Evolutionary conservation across 108 stramenopile species (phyloP).

Genomic region (Discostella pseudostelligera): DNA sequence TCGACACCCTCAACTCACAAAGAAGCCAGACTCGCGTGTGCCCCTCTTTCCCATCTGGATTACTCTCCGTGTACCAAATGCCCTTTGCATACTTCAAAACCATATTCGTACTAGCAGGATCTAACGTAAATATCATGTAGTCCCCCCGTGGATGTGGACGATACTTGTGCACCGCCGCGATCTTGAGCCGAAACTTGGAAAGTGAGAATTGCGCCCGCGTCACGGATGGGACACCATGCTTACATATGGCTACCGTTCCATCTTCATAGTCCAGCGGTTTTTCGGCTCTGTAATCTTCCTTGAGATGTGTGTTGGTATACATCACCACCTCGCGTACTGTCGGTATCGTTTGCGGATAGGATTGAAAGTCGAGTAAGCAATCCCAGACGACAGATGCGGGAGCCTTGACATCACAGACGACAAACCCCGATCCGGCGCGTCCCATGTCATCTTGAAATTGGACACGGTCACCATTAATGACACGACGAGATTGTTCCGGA

Average conservation of each 20-base stretch:
- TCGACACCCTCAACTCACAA: constrained; percentile 75
- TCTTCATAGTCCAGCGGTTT: constrained; percentile 61
- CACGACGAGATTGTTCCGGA: constrained; percentile 45
- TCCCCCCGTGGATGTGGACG: constrained; percentile 78
- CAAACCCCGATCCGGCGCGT: constrained; percentile 82
- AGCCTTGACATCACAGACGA: constrained; percentile 80
- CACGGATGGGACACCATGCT: constrained; percentile 76
- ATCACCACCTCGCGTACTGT: constrained; percentile 80
- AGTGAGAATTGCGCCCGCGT: constrained; percentile 77
- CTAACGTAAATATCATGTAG: constrained; percentile 86
- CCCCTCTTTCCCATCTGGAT: constrained; percentile 70
- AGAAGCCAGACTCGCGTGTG: constrained; percentile 83
- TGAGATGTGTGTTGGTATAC: constrained; percentile 76
- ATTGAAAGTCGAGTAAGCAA: constrained; percentile 81
- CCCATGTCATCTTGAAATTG: constrained; percentile 86
- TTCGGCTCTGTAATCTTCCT: constrained; percentile 63
- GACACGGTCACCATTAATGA: constrained; percentile 64
- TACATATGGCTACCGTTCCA: constrained; percentile 61
- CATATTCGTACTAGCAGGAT: constrained; percentile 76
- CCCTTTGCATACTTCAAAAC: constrained; percentile 85
- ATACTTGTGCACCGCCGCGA: constrained; percentile 86
- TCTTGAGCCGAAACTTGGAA: constrained; percentile 82
- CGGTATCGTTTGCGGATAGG: constrained; percentile 78
- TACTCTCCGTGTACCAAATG: constrained; percentile 82
- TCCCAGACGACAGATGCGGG: constrained; percentile 84